Evolutionary conservation across 352 stramenopile genomes (phyloP), one percentile per base, ranked within the genome.

Genomic region (Globisporangium radiosum): DNA sequence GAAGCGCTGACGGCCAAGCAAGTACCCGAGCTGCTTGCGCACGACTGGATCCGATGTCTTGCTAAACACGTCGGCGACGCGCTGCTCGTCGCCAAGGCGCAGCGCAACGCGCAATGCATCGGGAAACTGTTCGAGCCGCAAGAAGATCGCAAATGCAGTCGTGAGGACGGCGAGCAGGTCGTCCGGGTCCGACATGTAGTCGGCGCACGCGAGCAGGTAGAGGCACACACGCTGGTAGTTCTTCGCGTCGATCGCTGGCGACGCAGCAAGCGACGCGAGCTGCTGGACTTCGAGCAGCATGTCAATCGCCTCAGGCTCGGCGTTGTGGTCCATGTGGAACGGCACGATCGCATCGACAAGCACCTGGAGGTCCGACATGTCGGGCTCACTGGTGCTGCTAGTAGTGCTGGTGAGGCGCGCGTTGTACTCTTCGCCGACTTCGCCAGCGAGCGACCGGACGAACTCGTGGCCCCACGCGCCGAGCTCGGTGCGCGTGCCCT

Each of bases 301-400:
- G 74, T 99, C 97, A 43, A 99, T 95, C 19, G 97, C 97, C 80
- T 99, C 97, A 0, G 97, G 95, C 73, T 99, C 97, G 5, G 97
- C 97, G 71, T 99, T 99, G 79, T 99, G 97, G 64, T 96, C 78
- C 71, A 99, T 96, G 84, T 99, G 96, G 79, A 99, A 99, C 4
- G 97, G 97, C 57, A 99, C 95, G 69, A 99, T 99, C 11, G 97
- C 92, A 73, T 99, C 92, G 52, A 99, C 97, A 61, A 99, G 91
- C 60, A 73, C 73, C 65, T 99, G 68, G 52, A 99, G 75, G 72
- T 99, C 97, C 40, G 75, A 58, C 39, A 91, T 75, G 64, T 98
- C 88, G 8, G 85, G 72, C 40, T 44, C 40, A 4, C 1, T 13
- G 7, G 83, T 91, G 25, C 25, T 33, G 25, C 25, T 33, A 33